These are phyloP conservation scores for Phytophthora pini DNA, from an alignment of 352 stramenopile genomes.

Conservation along the genomic window DNA sequence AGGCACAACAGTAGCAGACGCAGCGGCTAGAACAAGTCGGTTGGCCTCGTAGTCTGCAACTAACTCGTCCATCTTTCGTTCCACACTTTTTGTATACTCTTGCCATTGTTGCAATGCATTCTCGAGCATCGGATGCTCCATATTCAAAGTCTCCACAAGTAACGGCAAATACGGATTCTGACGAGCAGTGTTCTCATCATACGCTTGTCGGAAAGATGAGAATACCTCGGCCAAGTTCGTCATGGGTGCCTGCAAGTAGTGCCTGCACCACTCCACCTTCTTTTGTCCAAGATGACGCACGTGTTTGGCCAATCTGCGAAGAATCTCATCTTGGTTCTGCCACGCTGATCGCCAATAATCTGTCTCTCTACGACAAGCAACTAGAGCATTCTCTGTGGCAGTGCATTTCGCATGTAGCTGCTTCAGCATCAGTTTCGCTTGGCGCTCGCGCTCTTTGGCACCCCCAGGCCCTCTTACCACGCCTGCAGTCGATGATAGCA, in stretches of 20 bases:
- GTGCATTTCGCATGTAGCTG: conserved; percentile 39
- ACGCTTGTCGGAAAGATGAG: conserved; percentile 35
- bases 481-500: conserved; percentile 18
- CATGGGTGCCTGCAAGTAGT: conserved; percentile 38
- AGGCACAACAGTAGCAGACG: no score
- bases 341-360: conserved; percentile 46
- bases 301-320: conserved; percentile 23
- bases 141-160: conserved; percentile 37
- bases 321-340: conserved; percentile 38
- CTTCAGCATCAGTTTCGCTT: conserved; percentile 45
- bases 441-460: conserved; percentile 44
- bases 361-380: conserved; percentile 30
- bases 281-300: conserved; percentile 38
- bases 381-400: conserved; percentile 33
- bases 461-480: conserved; percentile 14
- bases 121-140: conserved; percentile 32
- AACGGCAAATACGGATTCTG: conserved; percentile 49
- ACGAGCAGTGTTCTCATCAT: conserved; percentile 37
- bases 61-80: conserved; percentile 33
- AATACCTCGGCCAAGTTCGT: conserved; percentile 32
- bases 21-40: conserved; percentile 12
- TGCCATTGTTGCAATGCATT: conserved; percentile 36
- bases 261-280: conserved; percentile 45
- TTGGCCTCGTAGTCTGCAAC: conserved; percentile 45
- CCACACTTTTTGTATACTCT: conserved; percentile 21